These are phyloP conservation scores for Phanerochaete carnosa DNA, from an alignment of 768 basidiomycete genomes.

Conservation along the genomic window DNA sequence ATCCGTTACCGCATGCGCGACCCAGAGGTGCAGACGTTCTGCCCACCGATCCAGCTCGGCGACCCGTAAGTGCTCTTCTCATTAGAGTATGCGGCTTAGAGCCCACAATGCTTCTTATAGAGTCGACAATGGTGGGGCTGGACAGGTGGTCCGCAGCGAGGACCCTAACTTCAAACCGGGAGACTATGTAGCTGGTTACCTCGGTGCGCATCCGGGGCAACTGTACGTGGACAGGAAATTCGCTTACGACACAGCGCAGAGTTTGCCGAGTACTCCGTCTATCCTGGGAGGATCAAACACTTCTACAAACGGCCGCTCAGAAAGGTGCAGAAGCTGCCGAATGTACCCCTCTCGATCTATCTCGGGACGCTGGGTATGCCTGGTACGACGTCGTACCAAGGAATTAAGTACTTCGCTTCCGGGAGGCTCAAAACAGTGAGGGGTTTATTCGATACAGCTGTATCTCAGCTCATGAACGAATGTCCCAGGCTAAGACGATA, in stretches of 20 bases:
- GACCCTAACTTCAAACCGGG: conserved; percentile 8
- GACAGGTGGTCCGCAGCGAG: conserved; percentile 9
- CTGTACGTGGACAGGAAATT: neutral
- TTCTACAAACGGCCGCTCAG: neutral
- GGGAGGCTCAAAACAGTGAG: conserved; percentile 35
- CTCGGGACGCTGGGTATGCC: conserved; percentile 3
- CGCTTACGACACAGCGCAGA: neutral
- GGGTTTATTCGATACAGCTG: neutral
- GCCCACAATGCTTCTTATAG: neutral
- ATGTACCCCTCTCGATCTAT: neutral
- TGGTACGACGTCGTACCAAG: conserved; percentile 26
- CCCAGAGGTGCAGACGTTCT: conserved; percentile 2
- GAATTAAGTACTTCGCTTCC: conserved; percentile 34
- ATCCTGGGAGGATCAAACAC: conserved; percentile 1
- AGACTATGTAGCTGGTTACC: conserved; percentile 6
- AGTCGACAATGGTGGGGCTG: conserved; percentile 12
- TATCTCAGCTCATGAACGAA: neutral
- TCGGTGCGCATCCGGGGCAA: neutral
- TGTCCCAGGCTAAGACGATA: conserved; percentile 12
- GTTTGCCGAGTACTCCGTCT: conserved; percentile 7
- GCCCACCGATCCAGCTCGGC: neutral
- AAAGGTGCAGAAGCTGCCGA: neutral
- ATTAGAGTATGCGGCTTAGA: neutral
- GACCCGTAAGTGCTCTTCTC: neutral
- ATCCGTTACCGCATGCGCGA: conserved; percentile 16